Percentiles rank a stretch among this genome's conserved stretches.
phyloP scores from a whole-genome alignment of 2,329 filamentous ascomycete genomes.

The Penicillium sp. region DNA sequence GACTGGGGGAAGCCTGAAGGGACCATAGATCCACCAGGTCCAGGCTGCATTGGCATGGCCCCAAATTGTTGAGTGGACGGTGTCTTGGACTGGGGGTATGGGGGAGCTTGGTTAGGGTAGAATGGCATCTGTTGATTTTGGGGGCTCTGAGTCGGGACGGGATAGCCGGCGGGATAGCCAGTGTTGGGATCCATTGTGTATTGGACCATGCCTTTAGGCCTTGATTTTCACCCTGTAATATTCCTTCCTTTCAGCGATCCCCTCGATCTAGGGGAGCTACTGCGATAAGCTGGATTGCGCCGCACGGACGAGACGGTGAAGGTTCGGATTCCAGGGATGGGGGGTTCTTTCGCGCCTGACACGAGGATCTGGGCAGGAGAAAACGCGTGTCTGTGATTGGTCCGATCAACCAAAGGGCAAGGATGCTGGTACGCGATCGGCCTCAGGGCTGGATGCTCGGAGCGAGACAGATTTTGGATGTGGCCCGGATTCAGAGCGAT shows the following conservation, averaged over 20 bases:
- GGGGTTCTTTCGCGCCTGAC: not conserved
- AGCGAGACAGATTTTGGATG: constrained; percentile 24
- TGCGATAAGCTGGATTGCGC: constrained; percentile 15
- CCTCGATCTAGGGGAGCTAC: constrained; percentile 11
- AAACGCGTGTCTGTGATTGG: constrained; percentile 19
- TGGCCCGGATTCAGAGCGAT: constrained; percentile 30
- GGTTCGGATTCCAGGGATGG: constrained; percentile 25
- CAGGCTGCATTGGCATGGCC: constrained; percentile 38
- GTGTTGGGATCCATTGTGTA: constrained; percentile 28
- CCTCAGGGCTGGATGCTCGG: constrained; percentile 17
- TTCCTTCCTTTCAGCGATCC: constrained; percentile 8
- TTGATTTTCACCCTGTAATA: constrained; percentile 17
- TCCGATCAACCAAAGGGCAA: constrained; percentile 11
- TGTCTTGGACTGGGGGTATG: constrained; percentile 36
- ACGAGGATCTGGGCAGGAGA: constrained; percentile 9
- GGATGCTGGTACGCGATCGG: constrained; percentile 21
- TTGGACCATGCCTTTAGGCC: constrained; percentile 8
- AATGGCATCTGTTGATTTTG: constrained; percentile 37
- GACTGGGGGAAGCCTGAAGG: constrained; percentile 38
- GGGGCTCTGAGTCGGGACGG: constrained; percentile 36
- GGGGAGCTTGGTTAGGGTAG: constrained; percentile 37
- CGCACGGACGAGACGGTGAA: constrained; percentile 23
- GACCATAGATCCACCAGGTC: constrained; percentile 42
- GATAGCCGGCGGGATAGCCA: constrained; percentile 35
- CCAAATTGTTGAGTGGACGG: constrained; percentile 34